phyloP scores from a whole-genome alignment of 75 land plant genomes.

The Ceratopteris richardii region DNA sequence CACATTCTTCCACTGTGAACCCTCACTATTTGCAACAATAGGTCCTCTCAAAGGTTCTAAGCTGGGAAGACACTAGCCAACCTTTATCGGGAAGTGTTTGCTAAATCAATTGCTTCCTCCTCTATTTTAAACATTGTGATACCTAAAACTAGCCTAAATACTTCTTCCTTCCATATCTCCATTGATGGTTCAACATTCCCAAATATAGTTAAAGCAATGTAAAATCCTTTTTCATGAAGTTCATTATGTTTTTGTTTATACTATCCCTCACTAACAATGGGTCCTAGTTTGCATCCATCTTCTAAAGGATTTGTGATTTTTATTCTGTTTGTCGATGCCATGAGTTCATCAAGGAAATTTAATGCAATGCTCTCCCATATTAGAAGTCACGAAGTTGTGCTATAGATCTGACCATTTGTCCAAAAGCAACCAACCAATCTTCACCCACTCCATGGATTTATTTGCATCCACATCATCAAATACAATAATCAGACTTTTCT shows the following conservation, averaged over 20 bases:
- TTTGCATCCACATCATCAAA: slow-evolving; percentile 97
- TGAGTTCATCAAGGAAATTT: slow-evolving; percentile 71
- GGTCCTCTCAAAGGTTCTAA: too few relatives aligned
- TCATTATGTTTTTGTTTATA: slow-evolving; percentile 80
- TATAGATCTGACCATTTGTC: slow-evolving; percentile 99
- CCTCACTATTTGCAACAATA: too few relatives aligned
- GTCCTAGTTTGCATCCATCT: slow-evolving; percentile 90
- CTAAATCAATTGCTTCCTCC: slow-evolving; percentile 87
- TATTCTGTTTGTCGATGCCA: slow-evolving; percentile 65
- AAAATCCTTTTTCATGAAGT: slow-evolving; percentile 75
- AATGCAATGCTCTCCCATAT: slow-evolving; percentile 90
- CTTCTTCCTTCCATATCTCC: slow-evolving; percentile 98
- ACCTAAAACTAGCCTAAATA: slow-evolving; percentile 92
- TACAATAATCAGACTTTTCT: slow-evolving; percentile 95
- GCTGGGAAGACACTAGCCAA: too few relatives aligned
- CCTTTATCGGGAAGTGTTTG: slow-evolving; percentile 89
- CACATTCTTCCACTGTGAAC: too few relatives aligned
- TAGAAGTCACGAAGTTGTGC: slow-evolving; percentile 97
- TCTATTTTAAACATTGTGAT: slow-evolving; percentile 79
- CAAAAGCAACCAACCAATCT: slow-evolving; percentile 96
- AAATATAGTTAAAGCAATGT: slow-evolving; percentile 69
- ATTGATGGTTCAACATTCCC: slow-evolving; percentile 63
- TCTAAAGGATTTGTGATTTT: slow-evolving; percentile 88
- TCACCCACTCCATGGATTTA: slow-evolving; percentile 93
- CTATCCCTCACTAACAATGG: slow-evolving; percentile 92